Conservation (phyloP, 2,329 filamentous ascomycete genomes). For the Dactylella cylindrospora region DNA sequence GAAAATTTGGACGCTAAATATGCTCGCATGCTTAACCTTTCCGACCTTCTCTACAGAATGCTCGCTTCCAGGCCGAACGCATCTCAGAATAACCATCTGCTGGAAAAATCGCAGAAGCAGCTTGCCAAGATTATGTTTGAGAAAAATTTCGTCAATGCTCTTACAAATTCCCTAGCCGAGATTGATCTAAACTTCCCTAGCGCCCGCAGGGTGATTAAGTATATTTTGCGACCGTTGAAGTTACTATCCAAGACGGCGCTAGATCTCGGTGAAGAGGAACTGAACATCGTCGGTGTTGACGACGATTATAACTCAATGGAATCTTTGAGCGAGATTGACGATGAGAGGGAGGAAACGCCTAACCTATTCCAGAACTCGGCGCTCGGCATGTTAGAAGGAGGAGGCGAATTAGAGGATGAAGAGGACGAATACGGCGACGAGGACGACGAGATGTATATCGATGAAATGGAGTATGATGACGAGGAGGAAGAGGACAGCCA, state of each 20-base stretch:
- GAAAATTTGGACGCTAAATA: slow-evolving; percentile 85
- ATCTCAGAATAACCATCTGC: slow-evolving; percentile 49
- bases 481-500: slow-evolving; percentile 88
- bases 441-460: slow-evolving; percentile 89
- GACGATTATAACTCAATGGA: slow-evolving; percentile 86
- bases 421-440: slow-evolving; percentile 66
- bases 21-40: slow-evolving; percentile 78
- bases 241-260: slow-evolving; percentile 85
- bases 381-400: slow-evolving; percentile 87
- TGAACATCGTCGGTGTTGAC: slow-evolving; percentile 59
- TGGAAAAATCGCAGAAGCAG: slow-evolving; percentile 69
- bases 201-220: slow-evolving; percentile 91
- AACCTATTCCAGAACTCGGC: slow-evolving; percentile 97
- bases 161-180: slow-evolving; percentile 90
- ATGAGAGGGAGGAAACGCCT: slow-evolving; percentile 85
- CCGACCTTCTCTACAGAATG: slow-evolving; percentile 91
- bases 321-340: slow-evolving; percentile 79
- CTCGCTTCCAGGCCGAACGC: slow-evolving; percentile 68
- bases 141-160: slow-evolving; percentile 85
- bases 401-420: slow-evolving; percentile 77
- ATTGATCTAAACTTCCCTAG: slow-evolving; percentile 93
- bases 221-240: slow-evolving; percentile 86
- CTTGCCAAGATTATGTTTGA: slow-evolving; percentile 96
- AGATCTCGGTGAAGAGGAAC: slow-evolving; percentile 68
- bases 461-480: slow-evolving; percentile 70